Conservation (phyloP, 495 filamentous ascomycete genomes). For the Aspergillus taichungensis region DNA sequence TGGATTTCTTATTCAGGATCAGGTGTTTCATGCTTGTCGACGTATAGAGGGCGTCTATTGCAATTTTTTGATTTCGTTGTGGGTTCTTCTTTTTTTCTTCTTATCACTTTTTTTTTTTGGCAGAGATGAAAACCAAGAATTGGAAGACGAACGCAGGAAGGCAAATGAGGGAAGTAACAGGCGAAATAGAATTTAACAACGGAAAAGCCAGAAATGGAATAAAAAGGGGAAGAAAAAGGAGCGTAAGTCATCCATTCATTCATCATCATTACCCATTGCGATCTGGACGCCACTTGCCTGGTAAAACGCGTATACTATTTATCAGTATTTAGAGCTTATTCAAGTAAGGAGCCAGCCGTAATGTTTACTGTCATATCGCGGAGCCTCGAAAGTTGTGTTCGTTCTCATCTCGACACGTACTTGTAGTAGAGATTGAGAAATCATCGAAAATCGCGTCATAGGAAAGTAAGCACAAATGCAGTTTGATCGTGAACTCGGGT, state of each 20-base stretch:
- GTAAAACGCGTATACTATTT: too few relatives aligned
- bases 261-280: neutral
- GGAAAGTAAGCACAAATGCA: too few relatives aligned
- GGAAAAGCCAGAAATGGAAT: neutral
- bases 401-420: neutral
- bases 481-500: neutral
- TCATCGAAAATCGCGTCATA: neutral
- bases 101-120: neutral
- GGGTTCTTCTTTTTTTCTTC: neutral
- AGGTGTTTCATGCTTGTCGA: too few relatives aligned
- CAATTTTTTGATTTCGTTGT: too few relatives aligned
- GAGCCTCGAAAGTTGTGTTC: neutral
- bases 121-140: neutral
- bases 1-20: too few relatives aligned
- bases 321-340: too few relatives aligned
- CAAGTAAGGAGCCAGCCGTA: too few relatives aligned
- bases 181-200: neutral
- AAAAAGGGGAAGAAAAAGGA: slow-evolving; percentile 2
- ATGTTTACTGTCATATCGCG: neutral
- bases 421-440: neutral
- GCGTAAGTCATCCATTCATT: neutral
- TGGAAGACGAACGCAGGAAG: neutral
- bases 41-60: too few relatives aligned
- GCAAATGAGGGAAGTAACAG: neutral
- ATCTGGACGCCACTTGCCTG: too few relatives aligned